Conservation (phyloP, 1,139 yeast genomes). For the Kodamaea arcana region DNA sequence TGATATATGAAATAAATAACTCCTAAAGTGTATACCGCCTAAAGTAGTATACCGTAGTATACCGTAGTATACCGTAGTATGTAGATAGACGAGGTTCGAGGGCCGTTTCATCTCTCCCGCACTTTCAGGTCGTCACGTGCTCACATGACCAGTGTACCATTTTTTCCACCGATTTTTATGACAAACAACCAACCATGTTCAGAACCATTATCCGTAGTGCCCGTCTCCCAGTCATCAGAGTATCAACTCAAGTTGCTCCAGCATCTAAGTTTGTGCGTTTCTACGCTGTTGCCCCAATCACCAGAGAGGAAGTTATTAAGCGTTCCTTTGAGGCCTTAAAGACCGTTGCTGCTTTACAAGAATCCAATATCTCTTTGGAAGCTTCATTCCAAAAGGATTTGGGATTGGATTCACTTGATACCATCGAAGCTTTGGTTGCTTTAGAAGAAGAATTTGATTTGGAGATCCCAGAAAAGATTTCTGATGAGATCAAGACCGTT, state of each 20-base stretch:
- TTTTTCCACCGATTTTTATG: conserved; percentile 2
- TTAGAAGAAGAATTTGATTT: conserved; percentile 71
- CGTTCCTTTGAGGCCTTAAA: conserved; percentile 50
- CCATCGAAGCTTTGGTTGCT: conserved; percentile 68
- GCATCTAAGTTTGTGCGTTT: conserved; percentile 32
- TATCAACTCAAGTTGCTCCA: conserved; percentile 16
- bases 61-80: too few species aligned
- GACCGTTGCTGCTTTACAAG: conserved; percentile 50
- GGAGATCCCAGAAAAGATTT: conserved; percentile 64
- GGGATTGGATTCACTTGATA: conserved; percentile 68
- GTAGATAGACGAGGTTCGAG: too few species aligned
- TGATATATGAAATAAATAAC: too few species aligned
- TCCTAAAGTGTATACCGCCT: too few species aligned
- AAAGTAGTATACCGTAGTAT: too few species aligned
- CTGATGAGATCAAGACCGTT: conserved; percentile 66
- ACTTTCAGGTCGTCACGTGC: too few species aligned
- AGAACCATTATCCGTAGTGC: conserved; percentile 34
- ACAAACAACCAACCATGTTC: conserved; percentile 15
- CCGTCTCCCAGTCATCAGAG: conserved; percentile 32
- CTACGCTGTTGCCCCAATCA: conserved; percentile 46
- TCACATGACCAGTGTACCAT: conserved; percentile 5
- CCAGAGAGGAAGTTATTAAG: conserved; percentile 44
- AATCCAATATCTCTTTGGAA: conserved; percentile 38
- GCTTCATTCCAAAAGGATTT: conserved; percentile 59
- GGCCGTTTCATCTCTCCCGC: too few species aligned